Evolutionary conservation across 257 asterid species (phyloP).

Genomic region (Dorcoceras hygrometricum): DNA sequence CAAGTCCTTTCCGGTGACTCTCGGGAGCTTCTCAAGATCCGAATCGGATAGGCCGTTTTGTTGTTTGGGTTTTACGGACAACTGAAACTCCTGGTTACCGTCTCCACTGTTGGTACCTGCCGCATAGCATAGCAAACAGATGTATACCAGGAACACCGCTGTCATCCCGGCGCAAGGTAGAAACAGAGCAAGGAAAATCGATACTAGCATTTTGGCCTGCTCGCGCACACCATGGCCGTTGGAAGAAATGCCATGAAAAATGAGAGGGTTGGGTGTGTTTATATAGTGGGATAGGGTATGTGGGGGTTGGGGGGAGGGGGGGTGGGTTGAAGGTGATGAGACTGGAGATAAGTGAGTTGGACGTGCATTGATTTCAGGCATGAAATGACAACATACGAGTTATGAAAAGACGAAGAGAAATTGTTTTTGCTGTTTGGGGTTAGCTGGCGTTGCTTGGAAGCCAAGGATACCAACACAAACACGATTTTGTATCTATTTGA

Average conservation of each 20-base stretch:
- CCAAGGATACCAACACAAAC: constrained; percentile 14
- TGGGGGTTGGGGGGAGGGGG: not conserved
- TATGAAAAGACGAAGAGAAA: constrained; percentile 26
- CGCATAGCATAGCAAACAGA: constrained; percentile 72
- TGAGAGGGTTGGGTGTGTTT: constrained; percentile 10
- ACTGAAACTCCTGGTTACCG: not conserved
- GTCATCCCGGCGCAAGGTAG: constrained; percentile 88
- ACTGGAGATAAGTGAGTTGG: too few species aligned
- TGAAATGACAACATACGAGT: not conserved
- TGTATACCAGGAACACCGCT: constrained; percentile 73
- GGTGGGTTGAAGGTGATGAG: too few species aligned
- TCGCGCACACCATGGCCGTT: constrained; percentile 37
- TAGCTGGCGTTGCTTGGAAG: constrained; percentile 34
- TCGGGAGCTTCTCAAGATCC: constrained; percentile 70
- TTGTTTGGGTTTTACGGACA: constrained; percentile 31
- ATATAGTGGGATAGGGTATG: constrained; percentile 19
- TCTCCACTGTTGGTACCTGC: constrained; percentile 21
- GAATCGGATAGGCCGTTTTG: constrained; percentile 56
- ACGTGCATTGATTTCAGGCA: constrained; percentile 21
- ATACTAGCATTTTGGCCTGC: constrained; percentile 49
- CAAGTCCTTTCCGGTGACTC: constrained; percentile 61
- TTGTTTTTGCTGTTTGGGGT: constrained; percentile 24
- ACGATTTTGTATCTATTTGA: too few species aligned
- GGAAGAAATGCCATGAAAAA: constrained; percentile 5
- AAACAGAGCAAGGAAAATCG: constrained; percentile 75